Evolutionary conservation across 1,284 basidiomycete genomes (phyloP).

Genomic region (Apiotrichum veenhuisii): DNA sequence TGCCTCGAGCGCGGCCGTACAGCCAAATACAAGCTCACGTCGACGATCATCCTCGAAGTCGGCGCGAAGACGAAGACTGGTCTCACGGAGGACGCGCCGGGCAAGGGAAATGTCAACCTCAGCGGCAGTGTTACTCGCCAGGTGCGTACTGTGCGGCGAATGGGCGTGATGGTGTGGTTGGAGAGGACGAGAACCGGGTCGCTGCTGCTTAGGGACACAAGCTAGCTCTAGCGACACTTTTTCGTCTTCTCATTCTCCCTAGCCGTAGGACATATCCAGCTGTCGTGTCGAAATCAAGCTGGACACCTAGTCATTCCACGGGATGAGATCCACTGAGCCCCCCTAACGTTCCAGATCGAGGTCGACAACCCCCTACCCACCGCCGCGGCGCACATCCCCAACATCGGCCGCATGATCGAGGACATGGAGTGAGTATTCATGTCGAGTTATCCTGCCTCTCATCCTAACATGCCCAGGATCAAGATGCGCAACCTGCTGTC

Average conservation of each 20-base stretch:
- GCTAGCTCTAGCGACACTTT: too few species aligned
- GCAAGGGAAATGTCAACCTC: conserved; percentile 71
- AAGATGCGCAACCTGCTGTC: conserved; percentile 96
- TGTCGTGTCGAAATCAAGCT: too few species aligned
- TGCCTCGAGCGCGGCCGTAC: conserved; percentile 80
- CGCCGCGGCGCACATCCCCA: conserved; percentile 76
- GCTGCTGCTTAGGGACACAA: too few species aligned
- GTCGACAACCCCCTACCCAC: conserved; percentile 77
- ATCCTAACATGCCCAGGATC: conserved; percentile 52
- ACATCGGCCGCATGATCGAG: conserved; percentile 91
- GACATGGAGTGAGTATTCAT: conserved; percentile 71
- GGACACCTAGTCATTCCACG: too few species aligned
- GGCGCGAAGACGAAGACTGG: conserved; percentile 56
- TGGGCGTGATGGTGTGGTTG: too few species aligned
- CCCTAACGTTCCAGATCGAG: conserved; percentile 52
- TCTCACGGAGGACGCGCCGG: conserved; percentile 43
- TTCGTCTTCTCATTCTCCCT: too few species aligned
- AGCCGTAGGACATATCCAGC: too few species aligned
- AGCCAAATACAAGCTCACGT: conserved; percentile 95
- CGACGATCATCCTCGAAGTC: conserved; percentile 95
- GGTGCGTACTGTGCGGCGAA: conserved; percentile 51
- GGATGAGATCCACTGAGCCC: too few species aligned
- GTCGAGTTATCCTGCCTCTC: too few species aligned
- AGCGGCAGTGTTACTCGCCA: conserved; percentile 97
- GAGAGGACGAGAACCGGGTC: too few species aligned